Percentiles rank a stretch among this genome's conserved stretches.
Conservation (phyloP, 2,329 filamentous ascomycete species). For the Talaromyces sp. region DNA sequence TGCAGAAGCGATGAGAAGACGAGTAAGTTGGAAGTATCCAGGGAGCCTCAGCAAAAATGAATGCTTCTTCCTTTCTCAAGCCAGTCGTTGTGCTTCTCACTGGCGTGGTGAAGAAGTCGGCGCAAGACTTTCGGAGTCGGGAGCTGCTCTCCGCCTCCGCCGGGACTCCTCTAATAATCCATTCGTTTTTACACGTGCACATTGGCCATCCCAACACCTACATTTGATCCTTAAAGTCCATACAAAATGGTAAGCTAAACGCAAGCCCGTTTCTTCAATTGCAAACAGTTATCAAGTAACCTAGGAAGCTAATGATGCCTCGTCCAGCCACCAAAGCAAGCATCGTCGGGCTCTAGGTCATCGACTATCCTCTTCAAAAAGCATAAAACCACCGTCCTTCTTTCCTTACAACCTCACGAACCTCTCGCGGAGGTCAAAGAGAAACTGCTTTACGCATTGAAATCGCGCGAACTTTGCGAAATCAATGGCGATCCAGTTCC, state of each 20-base stretch:
- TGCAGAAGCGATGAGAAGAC: too few species aligned
- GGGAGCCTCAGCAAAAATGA: too few species aligned
- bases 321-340: slow-evolving; percentile 17
- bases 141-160: slow-evolving; percentile 22
- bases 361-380: slow-evolving; percentile 73
- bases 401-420: slow-evolving; percentile 64
- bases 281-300: too few species aligned
- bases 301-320: background rate
- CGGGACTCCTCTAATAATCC: background rate
- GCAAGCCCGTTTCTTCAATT: too few species aligned
- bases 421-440: slow-evolving; percentile 61
- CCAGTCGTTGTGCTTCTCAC: background rate
- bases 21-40: background rate
- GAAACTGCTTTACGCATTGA: slow-evolving; percentile 61
- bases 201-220: background rate
- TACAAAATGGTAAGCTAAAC: background rate
- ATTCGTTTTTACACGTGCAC: background rate
- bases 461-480: slow-evolving; percentile 44
- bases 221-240: background rate
- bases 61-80: background rate
- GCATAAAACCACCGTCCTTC: slow-evolving; percentile 69
- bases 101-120: background rate
- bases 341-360: slow-evolving; percentile 48
- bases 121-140: slow-evolving; percentile 1
- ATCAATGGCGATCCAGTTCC: slow-evolving; percentile 45